Evolutionary conservation across 106 monocot genomes (phyloP).

Genomic region (Allium fistulosum): DNA sequence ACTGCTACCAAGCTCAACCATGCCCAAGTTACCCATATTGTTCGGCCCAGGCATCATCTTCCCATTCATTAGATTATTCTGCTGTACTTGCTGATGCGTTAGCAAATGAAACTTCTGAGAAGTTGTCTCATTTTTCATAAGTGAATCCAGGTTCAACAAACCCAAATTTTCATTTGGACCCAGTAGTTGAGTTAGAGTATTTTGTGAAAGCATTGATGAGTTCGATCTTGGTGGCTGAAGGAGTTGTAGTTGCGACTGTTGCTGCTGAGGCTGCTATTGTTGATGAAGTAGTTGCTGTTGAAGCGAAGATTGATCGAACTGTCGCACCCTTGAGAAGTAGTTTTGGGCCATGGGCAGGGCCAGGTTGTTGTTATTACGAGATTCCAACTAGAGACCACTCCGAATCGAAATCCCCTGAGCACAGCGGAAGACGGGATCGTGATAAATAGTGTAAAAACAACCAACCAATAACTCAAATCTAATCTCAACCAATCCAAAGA

Average conservation of each 20-base stretch:
- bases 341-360: conserved; percentile 24
- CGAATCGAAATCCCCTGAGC: no score
- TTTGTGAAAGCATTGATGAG: conserved; percentile 38
- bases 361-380: no score
- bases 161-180: conserved; percentile 50
- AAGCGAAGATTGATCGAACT: conserved; percentile 47
- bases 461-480: no score
- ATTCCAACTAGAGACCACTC: no score
- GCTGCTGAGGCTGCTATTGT: conserved; percentile 22
- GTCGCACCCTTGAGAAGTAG: conserved; percentile 44
- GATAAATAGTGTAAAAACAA: no score
- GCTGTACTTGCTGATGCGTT: conserved; percentile 48
- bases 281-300: conserved; percentile 59
- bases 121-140: conserved; percentile 39
- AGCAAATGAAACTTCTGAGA: conserved; percentile 49
- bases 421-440: no score
- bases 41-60: conserved; percentile 70
- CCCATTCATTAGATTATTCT: conserved; percentile 37
- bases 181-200: conserved; percentile 64
- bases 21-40: conserved; percentile 8
- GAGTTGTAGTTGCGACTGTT: conserved; percentile 40
- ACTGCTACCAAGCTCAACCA: no score
- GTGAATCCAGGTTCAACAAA: conserved; percentile 28
- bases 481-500: no score
- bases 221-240: conserved; percentile 53